Conservation (phyloP, 164 flowering plant genomes). For the Echeveria elegans region DNA sequence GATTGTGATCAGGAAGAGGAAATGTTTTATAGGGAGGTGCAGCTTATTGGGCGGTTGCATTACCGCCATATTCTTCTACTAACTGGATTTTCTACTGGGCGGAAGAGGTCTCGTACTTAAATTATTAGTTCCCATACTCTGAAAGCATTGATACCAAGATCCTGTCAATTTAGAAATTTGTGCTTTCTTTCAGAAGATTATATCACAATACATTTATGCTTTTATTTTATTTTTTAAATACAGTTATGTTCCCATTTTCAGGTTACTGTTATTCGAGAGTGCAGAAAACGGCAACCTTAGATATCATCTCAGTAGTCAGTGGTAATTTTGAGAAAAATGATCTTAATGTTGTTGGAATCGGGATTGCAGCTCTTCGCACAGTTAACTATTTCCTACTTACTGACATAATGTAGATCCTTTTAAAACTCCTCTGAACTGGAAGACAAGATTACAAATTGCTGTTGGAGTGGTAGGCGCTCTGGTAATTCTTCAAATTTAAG, state of each 20-base stretch:
- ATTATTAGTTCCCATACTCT: not conserved
- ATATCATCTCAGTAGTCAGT: slow-evolving; percentile 80
- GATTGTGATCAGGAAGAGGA: slow-evolving; percentile 28
- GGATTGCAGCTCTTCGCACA: not conserved
- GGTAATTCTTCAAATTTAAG: slow-evolving; percentile 27
- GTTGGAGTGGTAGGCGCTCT: slow-evolving; percentile 72
- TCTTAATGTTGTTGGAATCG: not conserved
- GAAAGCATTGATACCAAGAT: not conserved
- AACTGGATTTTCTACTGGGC: slow-evolving; percentile 52
- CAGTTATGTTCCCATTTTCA: slow-evolving; percentile 16
- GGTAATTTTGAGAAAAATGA: slow-evolving; percentile 12
- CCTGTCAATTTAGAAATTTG: too few relatives aligned
- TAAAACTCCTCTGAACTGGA: slow-evolving; percentile 84
- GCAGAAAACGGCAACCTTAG: slow-evolving; percentile 67
- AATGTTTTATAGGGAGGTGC: slow-evolving; percentile 46
- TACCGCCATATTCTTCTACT: slow-evolving; percentile 71
- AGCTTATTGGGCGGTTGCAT: slow-evolving; percentile 54
- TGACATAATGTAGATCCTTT: slow-evolving; percentile 57
- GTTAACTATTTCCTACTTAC: not conserved
- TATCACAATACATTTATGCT: too few relatives aligned
- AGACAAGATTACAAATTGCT: slow-evolving; percentile 59
- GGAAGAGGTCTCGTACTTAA: slow-evolving; percentile 35
- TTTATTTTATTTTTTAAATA: too few relatives aligned
- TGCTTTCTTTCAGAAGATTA: not conserved
- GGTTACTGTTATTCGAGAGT: slow-evolving; percentile 68